phyloP scores from a whole-genome alignment of 2,329 filamentous ascomycete species.

The Aspergillus ochraceus region DNA sequence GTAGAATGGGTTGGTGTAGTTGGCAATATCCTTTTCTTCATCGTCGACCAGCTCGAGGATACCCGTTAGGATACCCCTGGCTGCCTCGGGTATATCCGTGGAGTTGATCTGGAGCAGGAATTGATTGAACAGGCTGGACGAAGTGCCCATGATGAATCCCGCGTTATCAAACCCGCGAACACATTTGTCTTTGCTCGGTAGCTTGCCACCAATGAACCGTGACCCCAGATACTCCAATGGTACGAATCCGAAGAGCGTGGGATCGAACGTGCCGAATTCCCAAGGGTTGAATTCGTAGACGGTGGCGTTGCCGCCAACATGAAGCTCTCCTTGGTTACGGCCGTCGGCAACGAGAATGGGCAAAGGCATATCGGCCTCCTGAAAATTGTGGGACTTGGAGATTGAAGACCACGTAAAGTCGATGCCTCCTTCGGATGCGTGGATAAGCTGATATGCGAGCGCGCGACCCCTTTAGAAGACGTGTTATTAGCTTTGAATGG shows the following conservation, averaged over 20 bases:
- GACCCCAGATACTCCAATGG: slow-evolving; percentile 70
- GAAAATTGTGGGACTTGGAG: slow-evolving; percentile 59
- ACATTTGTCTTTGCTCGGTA: slow-evolving; percentile 59
- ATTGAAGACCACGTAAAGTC: slow-evolving; percentile 79
- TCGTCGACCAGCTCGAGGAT: slow-evolving; percentile 57
- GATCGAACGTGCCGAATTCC: slow-evolving; percentile 74
- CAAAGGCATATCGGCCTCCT: slow-evolving; percentile 63
- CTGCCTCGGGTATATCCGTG: slow-evolving; percentile 45
- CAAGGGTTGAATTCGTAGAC: slow-evolving; percentile 74
- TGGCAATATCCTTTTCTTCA: slow-evolving; percentile 68
- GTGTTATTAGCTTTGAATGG: neutral
- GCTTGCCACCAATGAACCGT: slow-evolving; percentile 62
- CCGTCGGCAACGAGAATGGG: slow-evolving; percentile 70
- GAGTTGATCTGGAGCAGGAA: slow-evolving; percentile 65
- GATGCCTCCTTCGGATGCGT: slow-evolving; percentile 70
- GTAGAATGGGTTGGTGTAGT: slow-evolving; percentile 72
- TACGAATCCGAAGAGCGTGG: slow-evolving; percentile 67
- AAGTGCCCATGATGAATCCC: slow-evolving; percentile 80
- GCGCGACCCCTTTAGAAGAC: slow-evolving; percentile 14
- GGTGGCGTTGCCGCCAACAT: slow-evolving; percentile 67
- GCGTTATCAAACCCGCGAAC: slow-evolving; percentile 78
- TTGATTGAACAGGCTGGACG: slow-evolving; percentile 77
- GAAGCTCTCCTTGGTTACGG: slow-evolving; percentile 57
- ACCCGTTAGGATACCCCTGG: slow-evolving; percentile 51
- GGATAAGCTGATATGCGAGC: slow-evolving; percentile 68